phyloP scores from a whole-genome alignment of 257 asterid species.

The Jaltomata sinuosa region DNA sequence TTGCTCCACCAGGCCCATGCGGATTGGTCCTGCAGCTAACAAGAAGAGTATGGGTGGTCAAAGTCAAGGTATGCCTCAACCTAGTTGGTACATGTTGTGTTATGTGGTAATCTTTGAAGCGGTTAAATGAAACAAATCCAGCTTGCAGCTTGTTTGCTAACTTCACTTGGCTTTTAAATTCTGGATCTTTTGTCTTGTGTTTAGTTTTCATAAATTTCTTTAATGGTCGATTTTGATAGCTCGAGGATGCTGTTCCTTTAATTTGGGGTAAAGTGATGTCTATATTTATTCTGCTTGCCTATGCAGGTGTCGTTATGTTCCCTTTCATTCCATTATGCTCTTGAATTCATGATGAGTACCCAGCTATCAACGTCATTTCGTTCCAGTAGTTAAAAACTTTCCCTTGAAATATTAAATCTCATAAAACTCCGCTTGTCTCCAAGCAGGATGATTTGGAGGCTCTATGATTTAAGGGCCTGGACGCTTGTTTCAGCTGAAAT shows the following conservation, averaged over 20 bases:
- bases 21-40: conserved; percentile 86
- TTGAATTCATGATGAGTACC: conserved; percentile 37
- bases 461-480: conserved; percentile 87
- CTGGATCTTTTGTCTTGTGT: conserved; percentile 8
- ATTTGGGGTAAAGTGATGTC: conserved; percentile 24
- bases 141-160: conserved; percentile 2
- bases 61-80: conserved; percentile 41
- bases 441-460: conserved; percentile 70
- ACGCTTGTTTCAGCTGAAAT: conserved; percentile 75
- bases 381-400: conserved; percentile 44
- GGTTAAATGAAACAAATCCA: conserved; percentile 1
- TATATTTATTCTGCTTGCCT: neutral
- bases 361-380: conserved; percentile 40
- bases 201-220: conserved; percentile 19
- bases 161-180: conserved; percentile 14
- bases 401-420: conserved; percentile 44
- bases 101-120: neutral
- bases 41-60: conserved; percentile 44
- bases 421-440: conserved; percentile 70
- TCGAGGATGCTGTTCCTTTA: conserved; percentile 12
- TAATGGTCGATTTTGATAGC: conserved; percentile 19
- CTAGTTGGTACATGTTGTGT: neutral
- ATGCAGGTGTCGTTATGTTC: neutral
- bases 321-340: conserved; percentile 29
- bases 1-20: conserved; percentile 87